Evolutionary conservation across 2,329 filamentous ascomycete species (phyloP), one percentile per base, ranked within the genome.

Genomic region (Polychaeton citri): DNA sequence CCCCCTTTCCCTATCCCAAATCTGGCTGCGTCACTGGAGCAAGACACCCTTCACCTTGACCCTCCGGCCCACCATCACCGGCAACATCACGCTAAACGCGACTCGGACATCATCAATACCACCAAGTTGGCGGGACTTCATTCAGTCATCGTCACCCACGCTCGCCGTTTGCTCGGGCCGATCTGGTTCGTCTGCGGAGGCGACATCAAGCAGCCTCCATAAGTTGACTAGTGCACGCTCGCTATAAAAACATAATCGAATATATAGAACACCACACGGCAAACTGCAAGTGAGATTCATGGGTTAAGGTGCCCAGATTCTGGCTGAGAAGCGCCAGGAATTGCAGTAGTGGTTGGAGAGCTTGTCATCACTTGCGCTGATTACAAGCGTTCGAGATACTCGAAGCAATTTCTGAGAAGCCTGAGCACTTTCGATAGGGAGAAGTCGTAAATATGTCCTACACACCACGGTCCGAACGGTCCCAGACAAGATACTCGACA

Each of bases 141-240:
- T 65, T 69, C 71, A 65, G 63, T 71, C 64, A 66, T 73, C 66
- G 74, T 81, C 62, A 79, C 77, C 63, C 79, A 80, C 67, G 71
- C 80, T 60, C 80, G 80, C 71, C 87, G 85, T 75, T 83, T 93
- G 69, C 79, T 88, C 63, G 85, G 85, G 72, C 88, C 86, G 65
- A 78, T 79, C 72, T 84, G 86, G 86, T 86, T 92, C 77, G 88
- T 88, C 64, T 79, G 79, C 72, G 87, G 88, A 81, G 83, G 86
- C 70, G 84, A 90, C 72, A 49, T 56, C 45, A 90, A 86, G 71
- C 88, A 93, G 68, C 88, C 90, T 61, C 88, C 88, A 72, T 96
- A 96, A 95, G 67, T 88, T 63, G 70, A 12, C 30, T 32, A 26
- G 8, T 13, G 21, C 21, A 30, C 24, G 8, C 12, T 15, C 13